These are phyloP conservation scores for Jacaranda copaia DNA, from an alignment of 257 asterid species.

Conservation along the genomic window DNA sequence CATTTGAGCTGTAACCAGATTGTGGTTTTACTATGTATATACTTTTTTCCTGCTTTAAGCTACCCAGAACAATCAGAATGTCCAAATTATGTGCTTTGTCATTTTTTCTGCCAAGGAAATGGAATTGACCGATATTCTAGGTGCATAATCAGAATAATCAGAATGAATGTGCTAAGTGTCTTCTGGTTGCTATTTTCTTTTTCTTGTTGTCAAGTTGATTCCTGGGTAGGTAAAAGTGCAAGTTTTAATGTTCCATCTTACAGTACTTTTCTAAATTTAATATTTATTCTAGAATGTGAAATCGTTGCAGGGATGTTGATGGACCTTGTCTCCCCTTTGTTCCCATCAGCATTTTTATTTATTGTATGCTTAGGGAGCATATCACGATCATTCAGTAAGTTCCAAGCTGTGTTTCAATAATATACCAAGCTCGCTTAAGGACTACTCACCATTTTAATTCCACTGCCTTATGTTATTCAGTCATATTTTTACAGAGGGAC, in stretches of 20 bases:
- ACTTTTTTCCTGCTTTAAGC: too few species aligned
- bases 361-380: conserved; percentile 95
- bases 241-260: background rate
- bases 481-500: conserved; percentile 6
- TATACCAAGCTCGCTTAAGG: conserved; percentile 16
- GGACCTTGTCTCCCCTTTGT: conserved; percentile 96
- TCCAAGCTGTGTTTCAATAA: conserved; percentile 6
- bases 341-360: conserved; percentile 86
- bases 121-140: too few species aligned
- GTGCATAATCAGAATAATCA: too few species aligned
- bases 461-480: conserved; percentile 1
- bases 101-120: too few species aligned
- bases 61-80: too few species aligned
- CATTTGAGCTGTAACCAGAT: too few species aligned
- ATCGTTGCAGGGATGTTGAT: conserved; percentile 90
- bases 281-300: conserved; percentile 18
- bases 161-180: too few species aligned
- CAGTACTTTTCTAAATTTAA: conserved; percentile 7
- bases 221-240: too few species aligned
- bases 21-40: too few species aligned
- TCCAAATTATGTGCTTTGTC: too few species aligned
- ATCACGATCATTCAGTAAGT: conserved; percentile 98
- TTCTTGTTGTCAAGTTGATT: too few species aligned
- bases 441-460: conserved; percentile 10
- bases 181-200: too few species aligned